phyloP scores from a whole-genome alignment of 805 yeast species.

The Kuraishia cidri region DNA sequence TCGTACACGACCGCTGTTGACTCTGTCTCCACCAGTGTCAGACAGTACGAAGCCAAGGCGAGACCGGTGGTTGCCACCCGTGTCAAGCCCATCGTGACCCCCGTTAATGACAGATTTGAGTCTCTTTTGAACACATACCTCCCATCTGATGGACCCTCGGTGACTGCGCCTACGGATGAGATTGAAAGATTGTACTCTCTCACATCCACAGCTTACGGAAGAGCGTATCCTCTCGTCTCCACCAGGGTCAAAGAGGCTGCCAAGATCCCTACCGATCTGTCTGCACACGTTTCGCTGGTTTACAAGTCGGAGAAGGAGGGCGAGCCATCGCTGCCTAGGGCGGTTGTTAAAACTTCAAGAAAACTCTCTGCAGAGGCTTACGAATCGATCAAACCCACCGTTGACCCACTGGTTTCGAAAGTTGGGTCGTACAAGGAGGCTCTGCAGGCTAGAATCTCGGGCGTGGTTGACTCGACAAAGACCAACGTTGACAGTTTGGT shows the following conservation, averaged over 20 bases:
- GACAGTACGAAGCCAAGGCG: slow-evolving; percentile 3
- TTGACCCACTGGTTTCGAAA: slow-evolving; percentile 15
- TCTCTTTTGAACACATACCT: slow-evolving; percentile 14
- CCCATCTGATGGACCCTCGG: slow-evolving; percentile 11
- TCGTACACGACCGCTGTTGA: background rate
- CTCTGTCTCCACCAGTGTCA: slow-evolving; percentile 3
- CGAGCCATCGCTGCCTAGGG: slow-evolving; percentile 15
- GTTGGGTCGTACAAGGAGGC: slow-evolving; percentile 10
- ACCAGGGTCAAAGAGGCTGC: slow-evolving; percentile 4
- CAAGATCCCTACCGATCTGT: slow-evolving; percentile 9
- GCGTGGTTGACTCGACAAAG: slow-evolving; percentile 11
- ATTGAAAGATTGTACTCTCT: slow-evolving; percentile 15
- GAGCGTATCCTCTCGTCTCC: slow-evolving; percentile 16
- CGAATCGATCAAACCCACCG: slow-evolving; percentile 19
- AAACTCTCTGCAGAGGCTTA: slow-evolving; percentile 25
- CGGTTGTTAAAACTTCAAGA: slow-evolving; percentile 25
- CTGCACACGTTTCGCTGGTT: slow-evolving; percentile 19
- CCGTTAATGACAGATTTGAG: slow-evolving; percentile 20
- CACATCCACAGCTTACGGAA: slow-evolving; percentile 14
- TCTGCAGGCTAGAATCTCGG: slow-evolving; percentile 2
- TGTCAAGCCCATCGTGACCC: slow-evolving; percentile 17
- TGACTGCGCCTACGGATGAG: slow-evolving; percentile 11
- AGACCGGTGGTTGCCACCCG: slow-evolving; percentile 8
- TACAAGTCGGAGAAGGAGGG: slow-evolving; percentile 17
- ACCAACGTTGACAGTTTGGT: slow-evolving; percentile 12